Evolutionary conservation across 1,139 yeast genomes (phyloP), one percentile per base, ranked within the genome.

Genomic region (Nakaseomyces kungkrabaensis): DNA sequence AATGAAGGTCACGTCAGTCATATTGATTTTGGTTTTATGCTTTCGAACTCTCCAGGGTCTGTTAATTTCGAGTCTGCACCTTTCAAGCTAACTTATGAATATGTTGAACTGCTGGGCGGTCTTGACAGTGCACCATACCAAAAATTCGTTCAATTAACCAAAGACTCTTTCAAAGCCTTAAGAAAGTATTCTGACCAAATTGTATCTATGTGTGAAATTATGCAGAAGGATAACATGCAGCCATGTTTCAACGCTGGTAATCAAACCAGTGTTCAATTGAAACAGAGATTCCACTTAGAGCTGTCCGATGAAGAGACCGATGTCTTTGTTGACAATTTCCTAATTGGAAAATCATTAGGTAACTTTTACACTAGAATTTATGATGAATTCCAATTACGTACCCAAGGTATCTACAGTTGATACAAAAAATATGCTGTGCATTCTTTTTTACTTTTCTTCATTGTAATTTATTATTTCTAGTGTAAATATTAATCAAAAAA

Each of bases 61-160:
- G 88, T 92, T 50, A 96, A 97, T 0, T 89, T 92, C 66, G 98
- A 92, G 63, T 95, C 96, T 1, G 96, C 97, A 0, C 97, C 98
- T 1, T 92, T 92, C 73, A 92, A 92, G 63, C 71, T 92, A 17
- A 88, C 97, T 0, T 74, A 75, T 52, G 98, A 92, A 61, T 92
- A 92, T 60, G 79, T 89, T 25, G 97, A 90, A 41, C 67, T 92
- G 4, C 67, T 92, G 59, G 98, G 95, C 5, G 97, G 97, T 0
- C 51, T 73, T 0, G 82, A 80, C 1, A 77, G 87, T 17, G 75
- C 72, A 22, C 70, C 75, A 47, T 92, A 78, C 67, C 63, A 68
- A 43, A 72, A 73, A 46, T 92, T 86, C 68, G 77, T 77, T 42
- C 65, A 71, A 5, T 62, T 86, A 25, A 77, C 88, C 60, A 85